Base-by-base conservation (phyloP, 1,139 yeast species). In the Candida pseudoviswanathii region DNA sequence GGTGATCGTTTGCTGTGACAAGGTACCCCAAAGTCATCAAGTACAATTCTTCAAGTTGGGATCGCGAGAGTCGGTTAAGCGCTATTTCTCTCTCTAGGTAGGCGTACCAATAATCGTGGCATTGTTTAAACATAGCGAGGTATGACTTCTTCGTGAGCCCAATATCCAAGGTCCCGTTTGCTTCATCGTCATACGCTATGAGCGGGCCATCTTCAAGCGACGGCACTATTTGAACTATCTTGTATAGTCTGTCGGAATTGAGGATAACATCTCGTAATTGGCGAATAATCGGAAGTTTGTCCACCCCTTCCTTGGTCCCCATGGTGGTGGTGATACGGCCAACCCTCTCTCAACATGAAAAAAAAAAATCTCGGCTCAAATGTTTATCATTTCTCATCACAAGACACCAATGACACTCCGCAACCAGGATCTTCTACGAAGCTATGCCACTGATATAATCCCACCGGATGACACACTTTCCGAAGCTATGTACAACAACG, bases 1-100 rank as follows among this genome's bases (percentile, higher is more conserved):
- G 74, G 58, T 74, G 67, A 49, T 75, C 81, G 53, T 74, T 71
- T 21, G 80, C 73, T 9, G 78, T 73, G 21, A 70, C 51, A 43
- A 76, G 55, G 48, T 63, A 67, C 1, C 77, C 73, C 32, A 71
- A 51, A 0, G 78, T 70, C 61, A 68, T 65, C 36, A 51, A 51
- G 42, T 61, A 63, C 27, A 56, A 11, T 2, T 55, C 48, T 3
- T 44, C 40, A n/a, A 47, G n/a, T 30, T 33, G 16, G 3, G 41
- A 16, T 16, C 16, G 16, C 16, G 16, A 16, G 16, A 16, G 16
- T 16, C 16, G 16, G 16, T 16, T 16, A 16, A 16, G 16, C 3
- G 9, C 8, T 21, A 3, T n/a, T 6, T 24, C 34, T 22, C 5
- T n/a, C n/a, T 25, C n/a, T 21, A 42, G 22, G 16, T 36, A 25